Base-by-base conservation (phyloP, 352 stramenopile genomes). In the Phytophthora vignae region DNA sequence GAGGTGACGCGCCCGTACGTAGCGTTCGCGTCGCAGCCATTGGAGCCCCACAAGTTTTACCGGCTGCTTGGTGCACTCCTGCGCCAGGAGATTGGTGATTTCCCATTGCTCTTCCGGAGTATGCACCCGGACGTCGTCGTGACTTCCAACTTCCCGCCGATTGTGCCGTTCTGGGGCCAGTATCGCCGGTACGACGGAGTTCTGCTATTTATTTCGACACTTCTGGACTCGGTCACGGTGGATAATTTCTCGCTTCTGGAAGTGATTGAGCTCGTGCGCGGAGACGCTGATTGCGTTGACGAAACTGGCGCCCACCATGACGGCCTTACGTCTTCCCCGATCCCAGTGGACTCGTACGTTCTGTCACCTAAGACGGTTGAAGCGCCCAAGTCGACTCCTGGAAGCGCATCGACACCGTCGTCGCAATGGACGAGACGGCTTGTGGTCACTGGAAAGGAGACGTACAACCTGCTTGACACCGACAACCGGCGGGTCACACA, bases 81-180 rank as follows among this genome's bases (percentile, higher is more conserved):
- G 22, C 81, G 76, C 2, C 82, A 94, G 78, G 87, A 94, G 59
- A 73, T 94, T 44, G 81, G 76, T 19, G 85, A 95, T 8, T 92
- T 95, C 42, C 84, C 87, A 4, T 52, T 95, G 19, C 65, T 95
- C 0, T 94, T 93, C 55, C 87, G 87, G 15, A 94, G 81, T 55
- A 88, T 95, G 27, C 88, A 95, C 65, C 88, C 88, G 5, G 84
- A 92, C 46, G 68, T 95, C 17, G 74, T 95, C 3, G 67, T 95
- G 36, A 95, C 88, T 14, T 93, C 84, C 4, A 95, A 95, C 42
- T 93, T 93, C 64, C 88, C 88, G n/a, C 88, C 88, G 6, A 93
- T 93, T 58, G 88, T 95, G 12, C 88, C 88, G 15, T 95, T 95
- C 63, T 95, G 88, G 88, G 88, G 88, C 0, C 88, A 95, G 61